Evolutionary conservation across 345 rosid species (phyloP).

Genomic region (Brassica carinata): DNA sequence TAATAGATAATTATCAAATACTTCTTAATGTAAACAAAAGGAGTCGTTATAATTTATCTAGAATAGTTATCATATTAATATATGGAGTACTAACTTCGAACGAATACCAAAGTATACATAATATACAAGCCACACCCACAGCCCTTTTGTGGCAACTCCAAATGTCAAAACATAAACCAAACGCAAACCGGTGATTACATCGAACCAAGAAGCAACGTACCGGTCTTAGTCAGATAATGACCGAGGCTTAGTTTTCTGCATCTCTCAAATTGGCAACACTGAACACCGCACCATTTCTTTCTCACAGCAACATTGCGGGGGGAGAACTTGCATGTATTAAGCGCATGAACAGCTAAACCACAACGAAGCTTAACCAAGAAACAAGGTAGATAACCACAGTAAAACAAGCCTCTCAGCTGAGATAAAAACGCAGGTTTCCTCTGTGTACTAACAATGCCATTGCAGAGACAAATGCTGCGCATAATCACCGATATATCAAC

Average conservation of each 20-base stretch:
- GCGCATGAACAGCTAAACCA: slow-evolving; percentile 73
- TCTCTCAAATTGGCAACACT: not conserved
- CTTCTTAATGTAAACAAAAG: not conserved
- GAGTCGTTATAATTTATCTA: not conserved
- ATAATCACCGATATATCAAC: slow-evolving; percentile 72
- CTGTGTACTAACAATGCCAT: slow-evolving; percentile 78
- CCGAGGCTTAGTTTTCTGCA: not conserved
- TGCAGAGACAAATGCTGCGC: slow-evolving; percentile 79
- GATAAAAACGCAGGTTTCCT: slow-evolving; percentile 79
- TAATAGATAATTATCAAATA: not conserved
- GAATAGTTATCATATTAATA: not conserved
- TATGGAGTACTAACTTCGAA: not conserved
- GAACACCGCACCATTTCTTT: not conserved
- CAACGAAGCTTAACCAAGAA: slow-evolving; percentile 93
- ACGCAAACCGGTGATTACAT: slow-evolving; percentile 8
- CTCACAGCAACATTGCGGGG: not conserved
- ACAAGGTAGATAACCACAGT: slow-evolving; percentile 89
- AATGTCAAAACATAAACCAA: slow-evolving; percentile 13
- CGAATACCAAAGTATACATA: not conserved
- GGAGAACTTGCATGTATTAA: slow-evolving; percentile 66
- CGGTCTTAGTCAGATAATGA: not conserved
- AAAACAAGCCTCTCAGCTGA: slow-evolving; percentile 87
- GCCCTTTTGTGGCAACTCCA: slow-evolving; percentile 6
- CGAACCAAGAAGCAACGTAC: slow-evolving; percentile 21
- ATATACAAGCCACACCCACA: not conserved